Percentiles rank a stretch among this genome's conserved stretches.
Evolutionary conservation across 2,329 filamentous ascomycete genomes (phyloP).

Genomic region (Cladophialophora chaetospira): DNA sequence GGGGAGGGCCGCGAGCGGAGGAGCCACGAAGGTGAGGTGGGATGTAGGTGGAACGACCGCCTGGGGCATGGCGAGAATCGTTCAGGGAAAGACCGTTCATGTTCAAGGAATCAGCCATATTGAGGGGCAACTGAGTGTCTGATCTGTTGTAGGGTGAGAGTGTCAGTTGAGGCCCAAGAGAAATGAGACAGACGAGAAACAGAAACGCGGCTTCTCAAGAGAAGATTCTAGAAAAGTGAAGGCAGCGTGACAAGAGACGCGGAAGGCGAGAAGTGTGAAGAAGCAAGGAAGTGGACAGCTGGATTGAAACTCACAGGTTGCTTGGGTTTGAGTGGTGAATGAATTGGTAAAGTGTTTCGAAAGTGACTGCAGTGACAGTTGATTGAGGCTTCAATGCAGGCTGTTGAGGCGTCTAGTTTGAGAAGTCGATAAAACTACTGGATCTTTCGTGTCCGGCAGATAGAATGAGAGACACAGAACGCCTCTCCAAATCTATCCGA

Average conservation of each 20-base stretch:
- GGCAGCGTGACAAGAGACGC: not conserved
- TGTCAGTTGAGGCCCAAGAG: too few relatives aligned
- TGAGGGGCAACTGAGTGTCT: constrained; percentile 12
- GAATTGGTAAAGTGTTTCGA: not conserved
- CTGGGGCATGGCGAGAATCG: constrained; percentile 61
- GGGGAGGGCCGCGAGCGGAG: constrained; percentile 37
- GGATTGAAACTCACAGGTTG: constrained; percentile 18
- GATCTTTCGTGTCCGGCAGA: constrained; percentile 32
- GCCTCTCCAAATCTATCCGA: constrained; percentile 37
- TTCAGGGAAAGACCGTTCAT: constrained; percentile 61
- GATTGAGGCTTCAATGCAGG: constrained; percentile 19
- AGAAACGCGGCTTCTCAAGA: too few relatives aligned
- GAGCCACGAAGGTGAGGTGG: constrained; percentile 63
- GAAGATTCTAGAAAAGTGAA: constrained; percentile 2
- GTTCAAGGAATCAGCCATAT: constrained; percentile 59
- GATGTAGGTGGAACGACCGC: constrained; percentile 62
- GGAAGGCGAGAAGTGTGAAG: not conserved
- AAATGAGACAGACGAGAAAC: too few relatives aligned
- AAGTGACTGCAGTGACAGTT: constrained; percentile 5
- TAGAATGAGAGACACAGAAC: constrained; percentile 34
- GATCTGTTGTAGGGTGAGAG: too few relatives aligned
- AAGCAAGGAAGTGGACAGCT: not conserved
- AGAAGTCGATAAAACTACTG: constrained; percentile 6
- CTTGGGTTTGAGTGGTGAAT: not conserved
- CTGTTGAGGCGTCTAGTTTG: constrained; percentile 18